Evolutionary conservation across 2,329 filamentous ascomycete genomes (phyloP), one percentile per base, ranked within the genome.

Genomic region (Alternaria triticina): DNA sequence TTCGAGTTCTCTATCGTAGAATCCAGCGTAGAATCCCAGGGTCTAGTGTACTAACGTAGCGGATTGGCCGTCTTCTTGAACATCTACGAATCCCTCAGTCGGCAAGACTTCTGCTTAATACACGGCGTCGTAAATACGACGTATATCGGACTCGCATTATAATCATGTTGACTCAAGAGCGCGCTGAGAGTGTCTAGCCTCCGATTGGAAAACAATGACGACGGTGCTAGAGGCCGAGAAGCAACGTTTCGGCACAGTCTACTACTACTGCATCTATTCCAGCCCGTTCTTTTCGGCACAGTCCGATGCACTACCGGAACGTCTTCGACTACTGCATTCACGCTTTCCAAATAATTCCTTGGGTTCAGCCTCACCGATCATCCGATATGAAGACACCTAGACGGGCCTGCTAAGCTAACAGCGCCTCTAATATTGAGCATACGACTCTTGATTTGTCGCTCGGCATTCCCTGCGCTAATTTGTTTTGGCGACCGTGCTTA

Each of bases 401-500:
- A 47, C 15, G 54, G 47, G 59, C 47, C 54, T 49, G 54, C 47
- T 52, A 57, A 40, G 47, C 59, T 54, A 49, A 54, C 46, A 58
- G 33, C 56, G 44, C 49, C 43, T 54, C 50, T 33, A 40, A 46
- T 49, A 28, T 54, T 57, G 54, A 43, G 33, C 47, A 40, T 23
- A 51, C 27, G 47, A 43, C 58, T 49, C 44, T 33, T 64, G 58
- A 64, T 64, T 64, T 61, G 62, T 57, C 54, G 57, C 30, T 43
- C 58, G 15, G n/a, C 54, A 57, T 61, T 54, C 47, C 43, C 44
- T 33, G 61, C 52, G 59, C 58, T 64, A 61, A 61, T 61, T 57
- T 49, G 56, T 52, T 62, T 61, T 57, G 46, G 62, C 58, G 54
- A 50, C 58, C 62, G 62, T 64, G 62, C 62, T 43, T 57, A n/a